A percentile compares a stretch with the other conserved stretches of the same genome.
These are phyloP conservation scores for Metschnikowia baotianmanensis DNA, from an alignment of 805 yeast genomes.

Conservation along the genomic window DNA sequence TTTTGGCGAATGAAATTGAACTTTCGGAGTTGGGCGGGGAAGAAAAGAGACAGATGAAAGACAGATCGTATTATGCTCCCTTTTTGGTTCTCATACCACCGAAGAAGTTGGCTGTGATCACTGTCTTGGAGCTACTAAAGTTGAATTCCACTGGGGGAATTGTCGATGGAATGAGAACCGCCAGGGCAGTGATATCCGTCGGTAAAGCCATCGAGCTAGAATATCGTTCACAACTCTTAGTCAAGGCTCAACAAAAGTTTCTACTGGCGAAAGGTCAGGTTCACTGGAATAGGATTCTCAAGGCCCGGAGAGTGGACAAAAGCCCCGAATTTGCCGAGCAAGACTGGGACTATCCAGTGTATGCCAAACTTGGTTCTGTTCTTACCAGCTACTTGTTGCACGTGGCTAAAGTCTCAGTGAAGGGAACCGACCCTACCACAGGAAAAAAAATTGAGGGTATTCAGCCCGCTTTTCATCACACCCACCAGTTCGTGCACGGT, in stretches of 20 bases:
- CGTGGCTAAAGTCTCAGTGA: constrained; percentile 78
- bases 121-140: constrained; percentile 78
- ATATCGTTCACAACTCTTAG: constrained; percentile 65
- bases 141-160: constrained; percentile 73
- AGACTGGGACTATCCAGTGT: constrained; percentile 28
- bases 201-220: constrained; percentile 86
- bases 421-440: constrained; percentile 78
- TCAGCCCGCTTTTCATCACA: constrained; percentile 89
- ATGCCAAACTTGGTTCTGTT: constrained; percentile 76
- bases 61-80: constrained; percentile 68
- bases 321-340: constrained; percentile 9
- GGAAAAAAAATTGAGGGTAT: constrained; percentile 62
- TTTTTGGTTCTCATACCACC: constrained; percentile 70
- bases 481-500: constrained; percentile 79
- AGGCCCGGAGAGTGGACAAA: constrained; percentile 4
- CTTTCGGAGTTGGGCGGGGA: constrained; percentile 6
- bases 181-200: constrained; percentile 75
- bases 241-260: constrained; percentile 54
- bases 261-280: constrained; percentile 46
- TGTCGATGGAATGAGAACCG: constrained; percentile 78
- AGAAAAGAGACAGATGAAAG: constrained; percentile 31
- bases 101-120: constrained; percentile 77
- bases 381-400: constrained; percentile 72
- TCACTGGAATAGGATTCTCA: constrained; percentile 46
- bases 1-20: constrained; percentile 31